These are phyloP conservation scores for Phlegmacium glaucopus DNA, from an alignment of 768 basidiomycete genomes.

Conservation along the genomic window DNA sequence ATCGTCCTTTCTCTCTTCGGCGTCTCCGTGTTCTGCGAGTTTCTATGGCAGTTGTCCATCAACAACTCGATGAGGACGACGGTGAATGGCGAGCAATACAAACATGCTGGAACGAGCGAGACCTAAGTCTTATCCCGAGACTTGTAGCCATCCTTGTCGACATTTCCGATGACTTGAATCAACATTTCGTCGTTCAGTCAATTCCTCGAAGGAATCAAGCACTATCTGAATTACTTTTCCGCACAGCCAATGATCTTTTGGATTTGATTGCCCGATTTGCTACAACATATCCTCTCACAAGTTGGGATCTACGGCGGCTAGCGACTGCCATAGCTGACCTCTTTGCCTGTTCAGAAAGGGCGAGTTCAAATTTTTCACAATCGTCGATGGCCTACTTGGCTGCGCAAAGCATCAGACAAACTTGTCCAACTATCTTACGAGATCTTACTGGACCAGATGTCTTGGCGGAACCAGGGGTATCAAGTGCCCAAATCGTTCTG, in stretches of 20 bases:
- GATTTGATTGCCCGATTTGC: constrained; percentile 46
- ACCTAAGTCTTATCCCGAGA: constrained; percentile 54
- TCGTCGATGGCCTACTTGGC: constrained; percentile 35
- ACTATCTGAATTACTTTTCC: constrained; percentile 53
- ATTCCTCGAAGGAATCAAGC: constrained; percentile 35
- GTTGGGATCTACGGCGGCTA: constrained; percentile 44
- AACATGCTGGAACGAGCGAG: constrained; percentile 57
- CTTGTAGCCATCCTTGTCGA: constrained; percentile 50
- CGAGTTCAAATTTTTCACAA: constrained; percentile 37
- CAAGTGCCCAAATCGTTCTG: constrained; percentile 50
- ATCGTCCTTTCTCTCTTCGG: constrained; percentile 48
- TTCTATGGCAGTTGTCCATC: constrained; percentile 53
- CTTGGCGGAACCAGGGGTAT: constrained; percentile 31
- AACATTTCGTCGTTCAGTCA: constrained; percentile 44
- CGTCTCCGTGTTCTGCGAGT: constrained; percentile 60
- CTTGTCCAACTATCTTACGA: constrained; percentile 49
- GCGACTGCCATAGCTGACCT: constrained; percentile 46
- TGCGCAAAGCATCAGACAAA: constrained; percentile 42
- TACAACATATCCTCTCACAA: constrained; percentile 45
- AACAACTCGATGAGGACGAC: constrained; percentile 42
- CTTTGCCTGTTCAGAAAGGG: constrained; percentile 50
- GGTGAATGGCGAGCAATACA: constrained; percentile 56
- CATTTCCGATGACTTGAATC: constrained; percentile 50
- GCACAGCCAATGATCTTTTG: constrained; percentile 50
- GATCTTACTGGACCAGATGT: constrained; percentile 33